phyloP scores from a whole-genome alignment of 2,329 filamentous ascomycete species.

The Periconia sp. region DNA sequence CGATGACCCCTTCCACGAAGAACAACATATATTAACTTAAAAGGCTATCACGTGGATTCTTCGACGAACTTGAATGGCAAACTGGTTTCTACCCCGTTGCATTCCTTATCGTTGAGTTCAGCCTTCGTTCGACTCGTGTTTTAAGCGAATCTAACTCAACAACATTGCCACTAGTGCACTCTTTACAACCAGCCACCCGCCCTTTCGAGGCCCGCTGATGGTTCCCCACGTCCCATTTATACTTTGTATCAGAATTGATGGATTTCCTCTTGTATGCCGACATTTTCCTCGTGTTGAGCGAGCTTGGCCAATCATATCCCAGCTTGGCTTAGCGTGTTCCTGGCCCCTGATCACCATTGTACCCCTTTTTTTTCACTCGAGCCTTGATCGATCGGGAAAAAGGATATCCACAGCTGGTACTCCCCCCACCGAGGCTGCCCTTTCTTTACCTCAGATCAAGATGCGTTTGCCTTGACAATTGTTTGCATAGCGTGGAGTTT shows the following conservation, averaged over 20 bases:
- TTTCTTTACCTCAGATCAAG: background rate
- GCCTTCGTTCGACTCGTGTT: slow-evolving; percentile 1
- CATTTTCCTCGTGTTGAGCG: background rate
- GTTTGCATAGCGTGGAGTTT: slow-evolving; percentile 39
- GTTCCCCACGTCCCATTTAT: background rate
- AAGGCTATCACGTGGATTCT: background rate
- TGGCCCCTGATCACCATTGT: slow-evolving; percentile 6
- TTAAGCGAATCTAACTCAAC: slow-evolving; percentile 8
- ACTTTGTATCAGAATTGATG: background rate
- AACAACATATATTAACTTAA: background rate
- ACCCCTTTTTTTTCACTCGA: slow-evolving; percentile 3
- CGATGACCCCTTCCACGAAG: slow-evolving; percentile 7
- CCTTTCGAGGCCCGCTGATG: background rate
- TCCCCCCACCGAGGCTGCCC: background rate
- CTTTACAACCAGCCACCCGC: slow-evolving; percentile 7
- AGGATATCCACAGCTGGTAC: background rate
- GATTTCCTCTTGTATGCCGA: background rate
- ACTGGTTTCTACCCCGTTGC: background rate
- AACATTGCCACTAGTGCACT: slow-evolving; percentile 12
- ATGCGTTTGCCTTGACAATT: slow-evolving; percentile 2
- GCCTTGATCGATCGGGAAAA: background rate
- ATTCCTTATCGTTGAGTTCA: slow-evolving; percentile 3
- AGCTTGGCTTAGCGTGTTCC: slow-evolving; percentile 8
- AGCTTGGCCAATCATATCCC: background rate
- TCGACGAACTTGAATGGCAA: background rate